Percentiles rank a stretch among this genome's conserved stretches.
phyloP scores from a whole-genome alignment of 768 basidiomycete genomes.

The Lactarius pseudohatsudake region DNA sequence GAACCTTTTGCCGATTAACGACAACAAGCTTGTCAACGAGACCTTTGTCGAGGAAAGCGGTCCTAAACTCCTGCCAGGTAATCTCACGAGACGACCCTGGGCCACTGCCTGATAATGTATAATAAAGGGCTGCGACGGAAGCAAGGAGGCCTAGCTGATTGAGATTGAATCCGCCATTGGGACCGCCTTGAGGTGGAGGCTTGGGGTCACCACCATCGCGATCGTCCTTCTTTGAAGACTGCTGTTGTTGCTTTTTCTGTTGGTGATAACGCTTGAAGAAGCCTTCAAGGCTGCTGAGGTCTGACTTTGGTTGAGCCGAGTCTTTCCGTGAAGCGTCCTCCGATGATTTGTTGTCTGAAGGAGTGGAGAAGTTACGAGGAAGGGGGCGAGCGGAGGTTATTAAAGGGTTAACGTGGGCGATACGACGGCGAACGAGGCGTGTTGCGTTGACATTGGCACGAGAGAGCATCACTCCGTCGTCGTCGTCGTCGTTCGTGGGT shows the following conservation, averaged over 20 bases:
- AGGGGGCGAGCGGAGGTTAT: not conserved
- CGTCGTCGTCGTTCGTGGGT: conserved; percentile 17
- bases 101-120: conserved; percentile 51
- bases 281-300: conserved; percentile 31
- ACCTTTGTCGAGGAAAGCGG: conserved; percentile 94
- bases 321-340: conserved; percentile 24
- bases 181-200: conserved; percentile 46
- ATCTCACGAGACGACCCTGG: conserved; percentile 75
- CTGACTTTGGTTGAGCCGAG: conserved; percentile 23
- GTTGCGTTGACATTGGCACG: conserved; percentile 24
- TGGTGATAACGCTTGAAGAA: conserved; percentile 33
- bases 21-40: conserved; percentile 93
- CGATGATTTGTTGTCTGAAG: conserved; percentile 22
- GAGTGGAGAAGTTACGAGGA: conserved; percentile 25
- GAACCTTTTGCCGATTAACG: conserved; percentile 86
- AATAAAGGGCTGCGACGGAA: conserved; percentile 61
- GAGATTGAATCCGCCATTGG: conserved; percentile 53
- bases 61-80: conserved; percentile 99
- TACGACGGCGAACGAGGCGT: conserved; percentile 25
- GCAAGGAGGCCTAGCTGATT: conserved; percentile 61
- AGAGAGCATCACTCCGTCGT: conserved; percentile 26
- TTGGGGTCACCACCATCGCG: conserved; percentile 42
- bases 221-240: conserved; percentile 36
- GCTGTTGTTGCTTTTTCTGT: conserved; percentile 22
- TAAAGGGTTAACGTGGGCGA: conserved; percentile 8